These are phyloP conservation scores for Cucurbita moschata DNA, from an alignment of 306 rosid genomes.

Conservation along the genomic window DNA sequence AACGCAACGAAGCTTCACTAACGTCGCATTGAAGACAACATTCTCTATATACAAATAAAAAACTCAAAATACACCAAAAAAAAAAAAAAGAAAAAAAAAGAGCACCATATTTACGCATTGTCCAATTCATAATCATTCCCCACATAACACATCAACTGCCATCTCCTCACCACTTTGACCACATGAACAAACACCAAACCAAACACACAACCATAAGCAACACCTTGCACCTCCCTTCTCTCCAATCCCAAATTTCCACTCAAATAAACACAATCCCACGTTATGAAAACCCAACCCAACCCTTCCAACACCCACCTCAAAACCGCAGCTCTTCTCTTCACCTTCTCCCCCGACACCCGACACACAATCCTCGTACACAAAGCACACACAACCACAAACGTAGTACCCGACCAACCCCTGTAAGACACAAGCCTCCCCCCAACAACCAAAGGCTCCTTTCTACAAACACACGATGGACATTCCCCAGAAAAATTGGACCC, in stretches of 20 bases:
- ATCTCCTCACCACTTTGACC: slow-evolving; percentile 5
- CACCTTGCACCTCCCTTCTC: slow-evolving; percentile 25
- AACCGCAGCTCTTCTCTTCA: slow-evolving; percentile 11
- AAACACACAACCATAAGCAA: slow-evolving; percentile 43
- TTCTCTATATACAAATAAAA: not conserved
- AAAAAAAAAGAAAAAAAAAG: not conserved
- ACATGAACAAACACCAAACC: slow-evolving; percentile 21
- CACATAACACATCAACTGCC: not conserved
- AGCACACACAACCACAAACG: slow-evolving; percentile 49
- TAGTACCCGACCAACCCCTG: slow-evolving; percentile 72
- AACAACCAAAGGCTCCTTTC: slow-evolving; percentile 46
- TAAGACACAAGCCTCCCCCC: slow-evolving; percentile 58
- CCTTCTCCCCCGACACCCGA: slow-evolving; percentile 21
- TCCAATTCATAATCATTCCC: slow-evolving; percentile 2
- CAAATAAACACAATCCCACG: slow-evolving; percentile 45
- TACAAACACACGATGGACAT: slow-evolving; percentile 69
- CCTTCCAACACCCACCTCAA: slow-evolving; percentile 31
- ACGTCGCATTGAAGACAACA: not conserved
- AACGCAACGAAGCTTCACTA: not conserved
- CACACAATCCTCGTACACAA: slow-evolving; percentile 50
- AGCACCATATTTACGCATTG: not conserved
- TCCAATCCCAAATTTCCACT: slow-evolving; percentile 33
- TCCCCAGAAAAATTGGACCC: slow-evolving; percentile 58
- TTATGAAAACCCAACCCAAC: slow-evolving; percentile 41
- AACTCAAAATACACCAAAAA: too few species aligned